Conservation (phyloP, 345 rosid genomes). For the Gossypioides kirkii region DNA sequence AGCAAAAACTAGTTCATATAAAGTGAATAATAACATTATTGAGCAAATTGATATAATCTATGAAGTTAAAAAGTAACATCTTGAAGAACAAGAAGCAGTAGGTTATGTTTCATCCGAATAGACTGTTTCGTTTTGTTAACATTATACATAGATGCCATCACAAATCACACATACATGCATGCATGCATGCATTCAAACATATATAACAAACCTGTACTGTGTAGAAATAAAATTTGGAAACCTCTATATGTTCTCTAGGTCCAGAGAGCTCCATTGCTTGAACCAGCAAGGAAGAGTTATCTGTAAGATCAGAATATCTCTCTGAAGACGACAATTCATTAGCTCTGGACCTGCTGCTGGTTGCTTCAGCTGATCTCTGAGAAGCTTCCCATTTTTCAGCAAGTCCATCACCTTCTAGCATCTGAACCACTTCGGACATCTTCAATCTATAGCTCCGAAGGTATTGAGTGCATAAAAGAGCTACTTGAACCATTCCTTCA, state of each 20-base stretch:
- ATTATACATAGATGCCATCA: no score
- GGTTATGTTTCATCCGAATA: no score
- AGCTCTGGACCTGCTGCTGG: constrained; percentile 35
- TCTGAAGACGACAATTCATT: constrained; percentile 72
- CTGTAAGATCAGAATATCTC: constrained; percentile 82
- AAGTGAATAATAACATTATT: not conserved
- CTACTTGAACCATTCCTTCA: constrained; percentile 84
- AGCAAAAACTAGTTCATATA: no score
- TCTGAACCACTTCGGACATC: constrained; percentile 92
- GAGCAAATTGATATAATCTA: not conserved
- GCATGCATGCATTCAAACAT: not conserved
- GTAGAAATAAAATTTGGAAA: no score
- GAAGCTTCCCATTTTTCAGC: constrained; percentile 98
- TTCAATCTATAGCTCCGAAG: constrained; percentile 78
- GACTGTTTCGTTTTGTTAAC: no score
- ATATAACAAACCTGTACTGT: not conserved
- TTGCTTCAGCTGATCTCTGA: constrained; percentile 56
- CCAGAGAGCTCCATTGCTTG: constrained; percentile 96
- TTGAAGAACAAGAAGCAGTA: no score
- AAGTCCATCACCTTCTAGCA: constrained; percentile 94
- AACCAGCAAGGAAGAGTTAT: constrained; percentile 70
- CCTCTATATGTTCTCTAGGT: constrained; percentile 52
- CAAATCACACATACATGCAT: not conserved
- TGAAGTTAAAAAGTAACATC: not conserved
- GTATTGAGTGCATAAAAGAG: constrained; percentile 78